phyloP scores from a whole-genome alignment of 2,329 filamentous ascomycete genomes.

The Phaeoacremonium minimum region DNA sequence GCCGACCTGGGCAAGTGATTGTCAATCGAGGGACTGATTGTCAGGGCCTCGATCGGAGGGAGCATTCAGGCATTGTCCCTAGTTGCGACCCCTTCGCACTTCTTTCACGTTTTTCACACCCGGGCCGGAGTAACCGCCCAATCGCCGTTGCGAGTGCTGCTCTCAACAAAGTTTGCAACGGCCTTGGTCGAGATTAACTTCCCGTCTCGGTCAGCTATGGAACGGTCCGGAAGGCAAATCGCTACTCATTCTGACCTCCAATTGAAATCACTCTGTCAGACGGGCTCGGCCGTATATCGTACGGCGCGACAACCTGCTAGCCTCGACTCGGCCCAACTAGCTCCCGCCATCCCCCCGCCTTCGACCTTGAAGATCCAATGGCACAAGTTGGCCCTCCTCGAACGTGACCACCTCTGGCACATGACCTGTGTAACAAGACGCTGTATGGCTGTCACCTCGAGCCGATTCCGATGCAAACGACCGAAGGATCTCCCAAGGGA shows the following conservation, averaged over 20 bases:
- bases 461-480: background rate
- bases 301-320: background rate
- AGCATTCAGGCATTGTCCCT: too few relatives aligned
- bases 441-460: background rate
- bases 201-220: slow-evolving; percentile 7
- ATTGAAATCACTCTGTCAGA: slow-evolving; percentile 2
- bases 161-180: too few relatives aligned
- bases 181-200: slow-evolving; percentile 5
- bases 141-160: too few relatives aligned
- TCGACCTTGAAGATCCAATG: slow-evolving; percentile 7
- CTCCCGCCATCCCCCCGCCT: slow-evolving; percentile 1
- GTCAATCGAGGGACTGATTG: too few relatives aligned
- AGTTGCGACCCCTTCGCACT: too few relatives aligned
- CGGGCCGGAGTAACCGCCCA: too few relatives aligned
- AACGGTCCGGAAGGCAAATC: slow-evolving; percentile 3
- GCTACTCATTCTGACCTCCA: slow-evolving; percentile 2
- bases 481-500: too few relatives aligned
- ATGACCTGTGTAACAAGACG: slow-evolving; percentile 8
- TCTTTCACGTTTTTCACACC: too few relatives aligned
- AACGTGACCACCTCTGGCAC: slow-evolving; percentile 11
- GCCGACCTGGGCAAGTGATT: too few relatives aligned
- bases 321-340: background rate
- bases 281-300: slow-evolving; percentile 7
- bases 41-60: too few relatives aligned
- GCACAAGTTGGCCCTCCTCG: slow-evolving; percentile 4